These are phyloP conservation scores for Cladosporium austrohemisphaericum DNA, from an alignment of 2,329 filamentous ascomycete species.

Conservation along the genomic window DNA sequence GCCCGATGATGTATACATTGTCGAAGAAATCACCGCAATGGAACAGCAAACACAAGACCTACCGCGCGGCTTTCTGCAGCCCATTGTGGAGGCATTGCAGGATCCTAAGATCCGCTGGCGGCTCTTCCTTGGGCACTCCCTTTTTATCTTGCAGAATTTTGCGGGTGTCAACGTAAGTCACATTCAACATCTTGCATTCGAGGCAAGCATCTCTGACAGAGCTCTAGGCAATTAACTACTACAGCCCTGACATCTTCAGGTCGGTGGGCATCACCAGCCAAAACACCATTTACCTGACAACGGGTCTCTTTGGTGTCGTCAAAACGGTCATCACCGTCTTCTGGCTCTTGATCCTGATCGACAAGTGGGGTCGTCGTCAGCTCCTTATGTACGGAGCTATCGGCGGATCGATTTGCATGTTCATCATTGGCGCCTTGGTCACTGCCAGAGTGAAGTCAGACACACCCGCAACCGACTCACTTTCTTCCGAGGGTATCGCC, in stretches of 20 bases:
- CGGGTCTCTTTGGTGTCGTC: constrained; percentile 20
- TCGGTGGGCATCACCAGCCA: constrained; percentile 13
- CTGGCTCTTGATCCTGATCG: constrained; percentile 12
- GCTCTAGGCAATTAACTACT: constrained; percentile 15
- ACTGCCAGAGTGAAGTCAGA: constrained; percentile 2
- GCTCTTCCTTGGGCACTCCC: constrained; percentile 21
- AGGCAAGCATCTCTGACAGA: too few relatives aligned
- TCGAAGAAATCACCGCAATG: constrained; percentile 14
- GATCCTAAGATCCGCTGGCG: constrained; percentile 20
- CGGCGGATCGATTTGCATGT: constrained; percentile 12
- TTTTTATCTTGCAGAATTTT: constrained; percentile 21
- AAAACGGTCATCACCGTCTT: constrained; percentile 17
- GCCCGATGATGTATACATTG: constrained; percentile 9
- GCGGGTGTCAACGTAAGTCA: constrained; percentile 19
- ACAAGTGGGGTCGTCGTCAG: constrained; percentile 15
- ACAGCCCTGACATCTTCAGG: constrained; percentile 1
- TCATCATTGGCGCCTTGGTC: constrained; percentile 13
- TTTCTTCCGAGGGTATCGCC: constrained; percentile 9
- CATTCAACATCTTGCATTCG: too few relatives aligned
- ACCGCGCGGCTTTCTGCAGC: constrained; percentile 17
- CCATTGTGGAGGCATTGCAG: constrained; percentile 16
- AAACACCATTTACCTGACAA: constrained; percentile 11
- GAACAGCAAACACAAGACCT: constrained; percentile 8
- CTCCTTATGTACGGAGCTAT: constrained; percentile 10
- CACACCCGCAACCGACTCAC: neutral